These are phyloP conservation scores for Metschnikowia shivogae DNA, from an alignment of 805 yeast genomes.

Conservation along the genomic window DNA sequence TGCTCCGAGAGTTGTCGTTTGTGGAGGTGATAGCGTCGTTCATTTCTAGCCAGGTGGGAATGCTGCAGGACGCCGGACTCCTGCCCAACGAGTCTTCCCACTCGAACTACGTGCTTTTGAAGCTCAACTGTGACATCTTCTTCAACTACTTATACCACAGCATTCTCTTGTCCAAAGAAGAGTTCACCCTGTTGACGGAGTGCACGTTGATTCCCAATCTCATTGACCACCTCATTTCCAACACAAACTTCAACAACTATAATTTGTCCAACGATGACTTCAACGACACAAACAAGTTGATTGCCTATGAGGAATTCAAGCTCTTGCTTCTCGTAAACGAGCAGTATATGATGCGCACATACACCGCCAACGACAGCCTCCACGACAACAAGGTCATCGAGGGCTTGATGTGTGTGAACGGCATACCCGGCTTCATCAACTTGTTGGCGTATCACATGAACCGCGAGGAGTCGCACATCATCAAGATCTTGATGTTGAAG, in stretches of 20 bases:
- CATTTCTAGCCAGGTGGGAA: slow-evolving; percentile 24
- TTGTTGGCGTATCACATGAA: slow-evolving; percentile 61
- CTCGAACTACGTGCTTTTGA: slow-evolving; percentile 30
- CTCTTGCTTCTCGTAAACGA: slow-evolving; percentile 75
- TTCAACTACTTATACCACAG: slow-evolving; percentile 38
- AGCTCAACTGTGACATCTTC: slow-evolving; percentile 37
- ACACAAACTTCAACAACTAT: slow-evolving; percentile 33
- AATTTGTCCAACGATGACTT: slow-evolving; percentile 32
- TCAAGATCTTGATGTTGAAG: slow-evolving; percentile 77
- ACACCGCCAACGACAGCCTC: slow-evolving; percentile 20
- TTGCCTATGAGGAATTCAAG: slow-evolving; percentile 61
- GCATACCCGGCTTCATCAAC: slow-evolving; percentile 68
- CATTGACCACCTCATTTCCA: slow-evolving; percentile 27
- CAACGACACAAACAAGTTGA: slow-evolving; percentile 42
- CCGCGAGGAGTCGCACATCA: slow-evolving; percentile 64
- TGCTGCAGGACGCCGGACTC: background rate
- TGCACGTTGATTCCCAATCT: slow-evolving; percentile 26
- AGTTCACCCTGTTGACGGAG: slow-evolving; percentile 27
- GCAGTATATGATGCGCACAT: slow-evolving; percentile 70
- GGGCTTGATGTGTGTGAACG: slow-evolving; percentile 39
- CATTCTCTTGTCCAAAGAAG: slow-evolving; percentile 32
- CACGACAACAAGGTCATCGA: slow-evolving; percentile 52
- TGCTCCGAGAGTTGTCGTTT: slow-evolving; percentile 58
- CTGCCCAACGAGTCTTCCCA: slow-evolving; percentile 8
- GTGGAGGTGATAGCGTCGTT: slow-evolving; percentile 37